These are phyloP conservation scores for Colletotrichum orchidophilum DNA, from an alignment of 2,329 filamentous ascomycete genomes.

Conservation along the genomic window DNA sequence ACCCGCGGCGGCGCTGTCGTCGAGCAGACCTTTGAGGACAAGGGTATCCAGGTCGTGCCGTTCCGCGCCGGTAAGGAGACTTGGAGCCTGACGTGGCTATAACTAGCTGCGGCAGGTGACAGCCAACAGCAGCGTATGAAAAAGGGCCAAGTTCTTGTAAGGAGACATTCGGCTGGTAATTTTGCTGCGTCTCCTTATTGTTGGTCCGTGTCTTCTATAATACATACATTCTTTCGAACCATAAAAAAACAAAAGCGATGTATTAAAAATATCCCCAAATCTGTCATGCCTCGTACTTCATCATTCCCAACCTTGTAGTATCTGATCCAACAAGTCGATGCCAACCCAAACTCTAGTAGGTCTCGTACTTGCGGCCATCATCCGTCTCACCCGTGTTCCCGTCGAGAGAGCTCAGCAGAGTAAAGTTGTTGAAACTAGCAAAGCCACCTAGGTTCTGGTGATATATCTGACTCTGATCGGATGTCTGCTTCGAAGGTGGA, in stretches of 20 bases:
- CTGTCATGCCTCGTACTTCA: conserved; percentile 26
- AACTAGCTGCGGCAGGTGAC: not conserved
- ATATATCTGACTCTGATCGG: conserved; percentile 4
- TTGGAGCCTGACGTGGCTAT: conserved; percentile 62
- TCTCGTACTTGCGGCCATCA: not conserved
- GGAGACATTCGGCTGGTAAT: not conserved
- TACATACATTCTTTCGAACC: conserved; percentile 23
- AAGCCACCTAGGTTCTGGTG: conserved; percentile 1
- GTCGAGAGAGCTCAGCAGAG: not conserved
- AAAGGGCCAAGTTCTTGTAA: not conserved
- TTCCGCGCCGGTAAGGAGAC: conserved; percentile 71
- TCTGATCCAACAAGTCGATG: not conserved
- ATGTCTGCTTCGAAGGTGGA: conserved; percentile 37
- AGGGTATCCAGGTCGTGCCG: conserved; percentile 70
- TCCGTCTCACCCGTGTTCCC: not conserved
- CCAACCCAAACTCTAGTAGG: not conserved
- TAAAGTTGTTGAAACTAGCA: not conserved
- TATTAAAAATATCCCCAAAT: not conserved
- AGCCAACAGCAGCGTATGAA: not conserved
- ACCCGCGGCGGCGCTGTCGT: conserved; percentile 65
- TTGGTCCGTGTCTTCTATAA: conserved; percentile 27
- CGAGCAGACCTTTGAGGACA: conserved; percentile 60
- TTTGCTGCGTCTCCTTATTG: conserved; percentile 1
- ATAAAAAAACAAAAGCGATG: not conserved
- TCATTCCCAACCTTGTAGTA: not conserved